Base-by-base conservation (phyloP, 352 stramenopile genomes). In the Phytophthora europaea region DNA sequence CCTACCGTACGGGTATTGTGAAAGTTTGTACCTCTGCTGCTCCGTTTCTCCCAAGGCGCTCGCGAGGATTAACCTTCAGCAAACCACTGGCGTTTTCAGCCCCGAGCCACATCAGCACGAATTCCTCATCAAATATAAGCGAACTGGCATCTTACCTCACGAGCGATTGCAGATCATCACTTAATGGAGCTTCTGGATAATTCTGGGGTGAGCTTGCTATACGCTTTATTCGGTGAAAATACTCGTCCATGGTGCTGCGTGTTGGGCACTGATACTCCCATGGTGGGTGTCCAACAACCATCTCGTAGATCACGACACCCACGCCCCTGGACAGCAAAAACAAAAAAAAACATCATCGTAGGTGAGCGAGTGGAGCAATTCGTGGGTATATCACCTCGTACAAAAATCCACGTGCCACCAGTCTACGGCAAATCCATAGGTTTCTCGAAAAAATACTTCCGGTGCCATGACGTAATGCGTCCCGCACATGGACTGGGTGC, bases 391-490 rank as follows among this genome's bases (percentile, higher is more conserved):
- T 5, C 20, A 36, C 15, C 15, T 13, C 15, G 8, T 16, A 48
- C 13, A 31, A 38, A 40, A 62, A 20, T 4, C 4, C 15, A 74
- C 78, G 6, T 70, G 94, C 88, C 88, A 96, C 89, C 89, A 96
- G 65, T 96, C 89, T 53, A 85, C 67, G 52, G 59, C 61, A 63
- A 67, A 57, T 6, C 74, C 78, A 58, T 89, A 82, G 0, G 61
- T 51, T n/a, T 81, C 31, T 6, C 61, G 67, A n/a, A 62, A 67
- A 52, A 85, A 90, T 22, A 96, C 61, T 36, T 96, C 89, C 0
- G 89, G 89, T 1, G 87, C 86, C 78, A 93, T 92, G 53, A 92
- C 68, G 57, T 94, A 96, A 36, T 91, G 84, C 10, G 89, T 96
- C 1, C 89, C 87, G 59, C 84, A 93, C 18, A 90, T 65, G 4